Evolutionary conservation across 345 rosid genomes (phyloP).

Genomic region (Erodium maritimum): DNA sequence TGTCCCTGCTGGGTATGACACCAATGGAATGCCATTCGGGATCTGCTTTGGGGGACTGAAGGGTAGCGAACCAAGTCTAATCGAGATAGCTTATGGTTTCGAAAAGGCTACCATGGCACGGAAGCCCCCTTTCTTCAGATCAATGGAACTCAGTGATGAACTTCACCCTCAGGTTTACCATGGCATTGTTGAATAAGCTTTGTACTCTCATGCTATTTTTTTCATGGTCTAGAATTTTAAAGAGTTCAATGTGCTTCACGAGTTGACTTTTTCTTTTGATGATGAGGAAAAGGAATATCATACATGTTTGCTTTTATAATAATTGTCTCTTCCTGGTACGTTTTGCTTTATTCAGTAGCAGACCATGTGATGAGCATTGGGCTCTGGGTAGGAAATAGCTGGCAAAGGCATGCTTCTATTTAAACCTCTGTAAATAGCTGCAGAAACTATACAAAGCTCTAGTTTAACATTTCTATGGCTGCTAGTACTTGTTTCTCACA

Average conservation of each 20-base stretch:
- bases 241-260: background rate
- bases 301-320: too few relatives aligned
- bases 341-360: too few relatives aligned
- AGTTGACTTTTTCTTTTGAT: background rate
- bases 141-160: background rate
- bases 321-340: too few relatives aligned
- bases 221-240: background rate
- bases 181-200: background rate
- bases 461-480: conserved; percentile 11
- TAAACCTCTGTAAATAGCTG: background rate
- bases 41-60: conserved; percentile 28
- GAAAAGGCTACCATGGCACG: conserved; percentile 22
- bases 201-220: too few relatives aligned
- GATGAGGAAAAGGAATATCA: background rate
- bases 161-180: background rate
- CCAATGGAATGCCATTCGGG: conserved; percentile 21
- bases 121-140: conserved; percentile 15
- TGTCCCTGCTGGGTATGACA: conserved; percentile 18
- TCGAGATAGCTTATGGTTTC: conserved; percentile 33
- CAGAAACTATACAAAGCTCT: background rate
- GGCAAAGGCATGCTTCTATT: too few relatives aligned
- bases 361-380: too few relatives aligned
- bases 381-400: too few relatives aligned
- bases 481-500: conserved; percentile 5
- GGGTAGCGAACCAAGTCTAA: conserved; percentile 26